A percentile compares a stretch with the other conserved stretches of the same genome.
Conservation (phyloP, 306 rosid genomes). For the Pyrus pyrifolia region DNA sequence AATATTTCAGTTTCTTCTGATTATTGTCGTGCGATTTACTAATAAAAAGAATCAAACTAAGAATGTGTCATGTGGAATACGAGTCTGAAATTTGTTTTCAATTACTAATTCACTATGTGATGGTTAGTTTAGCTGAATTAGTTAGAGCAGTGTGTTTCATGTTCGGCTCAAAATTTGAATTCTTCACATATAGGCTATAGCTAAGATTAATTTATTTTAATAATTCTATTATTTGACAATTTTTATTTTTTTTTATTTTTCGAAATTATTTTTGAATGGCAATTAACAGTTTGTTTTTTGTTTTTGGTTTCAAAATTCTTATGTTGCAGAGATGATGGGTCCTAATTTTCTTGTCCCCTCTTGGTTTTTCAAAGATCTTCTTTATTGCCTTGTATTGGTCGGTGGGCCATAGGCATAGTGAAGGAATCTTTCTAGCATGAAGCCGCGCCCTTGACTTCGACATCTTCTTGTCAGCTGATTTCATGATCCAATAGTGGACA, state of each 20-base stretch:
- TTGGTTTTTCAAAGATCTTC: background rate
- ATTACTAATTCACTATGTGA: too few relatives aligned
- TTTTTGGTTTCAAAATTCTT: background rate
- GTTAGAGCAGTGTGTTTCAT: too few relatives aligned
- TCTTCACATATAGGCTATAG: too few relatives aligned
- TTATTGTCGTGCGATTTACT: too few relatives aligned
- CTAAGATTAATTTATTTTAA: background rate
- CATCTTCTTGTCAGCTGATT: background rate
- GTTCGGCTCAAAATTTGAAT: background rate
- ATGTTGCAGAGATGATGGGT: background rate
- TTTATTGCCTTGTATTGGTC: background rate
- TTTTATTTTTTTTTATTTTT: background rate
- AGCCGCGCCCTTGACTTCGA: background rate
- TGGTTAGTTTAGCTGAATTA: too few relatives aligned
- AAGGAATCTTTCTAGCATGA: background rate
- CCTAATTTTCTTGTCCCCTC: background rate
- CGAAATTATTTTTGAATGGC: background rate
- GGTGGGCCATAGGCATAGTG: background rate
- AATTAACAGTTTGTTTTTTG: background rate
- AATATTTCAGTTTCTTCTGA: accelerated
- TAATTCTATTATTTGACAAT: too few relatives aligned
- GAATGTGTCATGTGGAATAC: accelerated
- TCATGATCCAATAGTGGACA: background rate
- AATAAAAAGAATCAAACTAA: too few relatives aligned
- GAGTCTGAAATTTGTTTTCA: accelerated